Base-by-base conservation (phyloP, 768 basidiomycete genomes). In the Pulveroboletus ravenelii region DNA sequence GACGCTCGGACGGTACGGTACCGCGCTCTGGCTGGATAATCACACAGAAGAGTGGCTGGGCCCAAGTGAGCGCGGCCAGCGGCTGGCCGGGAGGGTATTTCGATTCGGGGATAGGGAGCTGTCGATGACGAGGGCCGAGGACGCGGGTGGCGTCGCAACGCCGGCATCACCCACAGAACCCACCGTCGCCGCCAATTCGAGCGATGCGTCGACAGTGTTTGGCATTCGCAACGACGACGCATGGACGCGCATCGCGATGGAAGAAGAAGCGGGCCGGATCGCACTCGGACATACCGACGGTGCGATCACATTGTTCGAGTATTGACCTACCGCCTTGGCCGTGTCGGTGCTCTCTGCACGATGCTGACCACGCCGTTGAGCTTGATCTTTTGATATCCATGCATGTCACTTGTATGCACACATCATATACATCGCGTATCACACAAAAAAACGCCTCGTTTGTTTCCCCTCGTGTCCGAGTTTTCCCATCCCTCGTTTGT, bases 1-100 rank as follows among this genome's bases (percentile, higher is more conserved):
- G 67, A 70, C 70, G 0, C 56, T 87, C 17, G 84, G 84, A 1
- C 67, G 64, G 5, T 75, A 78, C 56, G 85, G 85, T 4, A 85
- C 81, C 6, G 79, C 78, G 5, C 55, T 88, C 14, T 88, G 84
- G 80, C 67, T 85, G 31, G 86, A 88, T 56, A 80, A 72, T 42
- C 79, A 84, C 43, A 78, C 79, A 0, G 79, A 81, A 51, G 75
- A 74, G 32, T 73, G 75, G 60, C 68, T 70, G 51, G 67, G 67
- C 2, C 71, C 70, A 27, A 69, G 68, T 34, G 74, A 79, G 44
- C 70, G 62, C 8, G 82, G 84, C 0, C 85, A 88, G 62, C 73
- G 85, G 41, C 60, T 87, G 18, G 84, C 81, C 0, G 80, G 78
- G n/a, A 46, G 39, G 36, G 41, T 71, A 7, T 4, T 62, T 6